Conservation (phyloP, 2,329 filamentous ascomycete species). For the Colletotrichum paranaense region DNA sequence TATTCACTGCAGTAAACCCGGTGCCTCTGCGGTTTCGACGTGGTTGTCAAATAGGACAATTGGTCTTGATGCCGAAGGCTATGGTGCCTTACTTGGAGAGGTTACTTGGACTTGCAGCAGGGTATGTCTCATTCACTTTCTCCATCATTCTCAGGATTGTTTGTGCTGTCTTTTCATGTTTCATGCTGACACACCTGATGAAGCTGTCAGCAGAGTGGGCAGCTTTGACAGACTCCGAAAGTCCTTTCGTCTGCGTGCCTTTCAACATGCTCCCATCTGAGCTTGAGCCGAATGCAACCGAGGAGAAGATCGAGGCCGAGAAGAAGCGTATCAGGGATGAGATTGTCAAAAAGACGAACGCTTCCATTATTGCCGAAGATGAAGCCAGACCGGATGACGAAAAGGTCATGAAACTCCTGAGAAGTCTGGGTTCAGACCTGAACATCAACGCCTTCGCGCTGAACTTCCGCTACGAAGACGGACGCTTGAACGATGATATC, state of each 20-base stretch:
- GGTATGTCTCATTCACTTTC: not conserved
- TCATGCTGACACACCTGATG: not conserved
- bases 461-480: constrained; percentile 54
- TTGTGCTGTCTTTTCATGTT: not conserved
- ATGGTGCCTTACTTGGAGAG: not conserved
- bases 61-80: not conserved
- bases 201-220: not conserved
- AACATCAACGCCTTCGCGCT: constrained; percentile 54
- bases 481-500: constrained; percentile 53
- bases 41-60: not conserved
- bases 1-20: not conserved
- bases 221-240: not conserved
- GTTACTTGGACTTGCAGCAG: not conserved
- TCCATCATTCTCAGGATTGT: not conserved
- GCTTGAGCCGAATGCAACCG: not conserved
- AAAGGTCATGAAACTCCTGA: not conserved
- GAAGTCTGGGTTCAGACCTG: not conserved
- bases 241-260: not conserved
- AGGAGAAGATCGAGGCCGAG: not conserved
- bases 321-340: not conserved
- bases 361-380: not conserved
- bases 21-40: not conserved
- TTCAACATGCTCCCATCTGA: not conserved
- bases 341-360: not conserved
- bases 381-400: not conserved